phyloP scores from a whole-genome alignment of 1,284 basidiomycete species.

The Ustilago vetiveriae region DNA sequence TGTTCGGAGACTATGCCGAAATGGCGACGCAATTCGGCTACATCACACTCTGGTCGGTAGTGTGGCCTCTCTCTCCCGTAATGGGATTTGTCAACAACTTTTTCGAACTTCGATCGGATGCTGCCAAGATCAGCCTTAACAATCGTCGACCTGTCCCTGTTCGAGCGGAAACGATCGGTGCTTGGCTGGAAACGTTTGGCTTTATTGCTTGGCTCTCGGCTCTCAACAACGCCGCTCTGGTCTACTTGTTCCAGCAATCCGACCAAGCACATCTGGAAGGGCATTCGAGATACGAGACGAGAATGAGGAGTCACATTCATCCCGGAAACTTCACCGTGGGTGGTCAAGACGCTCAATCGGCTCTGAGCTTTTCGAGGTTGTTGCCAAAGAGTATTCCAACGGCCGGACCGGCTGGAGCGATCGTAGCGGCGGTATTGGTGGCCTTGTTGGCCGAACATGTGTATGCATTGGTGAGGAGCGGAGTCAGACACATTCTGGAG shows the following conservation, averaged over 20 bases:
- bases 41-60: constrained; percentile 87
- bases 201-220: constrained; percentile 56
- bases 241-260: constrained; percentile 59
- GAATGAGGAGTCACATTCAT: constrained; percentile 52
- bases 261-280: constrained; percentile 30
- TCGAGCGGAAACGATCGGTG: constrained; percentile 88
- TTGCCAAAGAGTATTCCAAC: constrained; percentile 45
- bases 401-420: constrained; percentile 41
- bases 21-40: constrained; percentile 88
- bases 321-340: constrained; percentile 1
- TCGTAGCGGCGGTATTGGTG: constrained; percentile 56
- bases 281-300: constrained; percentile 47
- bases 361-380: constrained; percentile 42
- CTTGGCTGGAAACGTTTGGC: constrained; percentile 85
- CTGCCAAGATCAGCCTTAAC: constrained; percentile 91
- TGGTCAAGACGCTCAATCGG: constrained; percentile 12
- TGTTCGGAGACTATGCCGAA: constrained; percentile 82
- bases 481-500: constrained; percentile 57
- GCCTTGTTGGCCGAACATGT: constrained; percentile 62
- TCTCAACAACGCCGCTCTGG: constrained; percentile 54
- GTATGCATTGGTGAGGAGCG: constrained; percentile 48
- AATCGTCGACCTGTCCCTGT: constrained; percentile 83
- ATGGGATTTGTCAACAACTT: constrained; percentile 77
- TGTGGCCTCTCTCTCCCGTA: constrained; percentile 85
- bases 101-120: constrained; percentile 90